Percentiles rank a stretch among this genome's conserved stretches.
phyloP scores from a whole-genome alignment of 1,139 yeast species.

The Saccharomyces pastorianus region DNA sequence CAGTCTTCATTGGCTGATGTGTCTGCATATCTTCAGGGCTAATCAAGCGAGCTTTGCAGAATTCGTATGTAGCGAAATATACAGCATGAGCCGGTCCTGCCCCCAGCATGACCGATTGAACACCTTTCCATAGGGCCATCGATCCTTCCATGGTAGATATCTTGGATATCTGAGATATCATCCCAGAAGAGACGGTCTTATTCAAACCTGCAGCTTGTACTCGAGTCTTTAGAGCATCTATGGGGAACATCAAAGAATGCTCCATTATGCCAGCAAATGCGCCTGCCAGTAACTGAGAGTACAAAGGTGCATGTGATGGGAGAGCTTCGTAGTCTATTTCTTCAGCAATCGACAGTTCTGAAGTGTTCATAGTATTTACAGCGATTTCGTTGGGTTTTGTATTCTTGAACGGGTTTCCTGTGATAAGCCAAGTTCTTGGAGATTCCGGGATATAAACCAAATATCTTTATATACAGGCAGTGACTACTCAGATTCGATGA shows the following conservation, averaged over 20 bases:
- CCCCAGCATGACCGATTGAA: slow-evolving; percentile 84
- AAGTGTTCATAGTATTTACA: slow-evolving; percentile 8
- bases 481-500: neutral
- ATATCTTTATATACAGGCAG: neutral
- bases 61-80: slow-evolving; percentile 92
- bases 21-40: slow-evolving; percentile 28
- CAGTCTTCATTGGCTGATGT: slow-evolving; percentile 65
- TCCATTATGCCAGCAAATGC: slow-evolving; percentile 99
- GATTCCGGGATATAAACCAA: neutral
- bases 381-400: neutral
- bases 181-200: slow-evolving; percentile 36
- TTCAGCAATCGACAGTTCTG: slow-evolving; percentile 17
- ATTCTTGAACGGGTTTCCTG: neutral
- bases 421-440: neutral
- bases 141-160: slow-evolving; percentile 90
- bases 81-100: slow-evolving; percentile 99
- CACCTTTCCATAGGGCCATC: slow-evolving; percentile 86
- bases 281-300: slow-evolving; percentile 82
- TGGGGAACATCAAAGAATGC: slow-evolving; percentile 93
- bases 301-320: slow-evolving; percentile 77
- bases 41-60: slow-evolving; percentile 44
- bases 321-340: slow-evolving; percentile 81
- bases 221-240: slow-evolving; percentile 90
- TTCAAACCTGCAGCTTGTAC: slow-evolving; percentile 49
- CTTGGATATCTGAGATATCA: slow-evolving; percentile 52